Conservation (phyloP, 2,329 filamentous ascomycete species). For the Diplodia scrobiculata region DNA sequence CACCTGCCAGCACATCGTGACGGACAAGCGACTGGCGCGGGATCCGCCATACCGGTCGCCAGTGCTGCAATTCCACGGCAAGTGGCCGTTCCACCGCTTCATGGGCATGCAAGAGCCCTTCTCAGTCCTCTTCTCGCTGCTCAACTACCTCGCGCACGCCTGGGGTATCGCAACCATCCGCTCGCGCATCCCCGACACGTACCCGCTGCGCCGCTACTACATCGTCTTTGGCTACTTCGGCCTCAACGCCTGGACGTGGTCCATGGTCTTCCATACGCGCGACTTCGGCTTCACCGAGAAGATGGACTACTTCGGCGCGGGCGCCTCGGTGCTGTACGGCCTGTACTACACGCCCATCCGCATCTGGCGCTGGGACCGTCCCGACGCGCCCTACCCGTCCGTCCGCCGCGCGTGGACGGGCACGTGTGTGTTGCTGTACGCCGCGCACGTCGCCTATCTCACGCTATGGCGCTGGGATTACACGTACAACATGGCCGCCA, state of each 20-base stretch:
- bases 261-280: slow-evolving; percentile 87
- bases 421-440: slow-evolving; percentile 71
- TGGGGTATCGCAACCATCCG: slow-evolving; percentile 72
- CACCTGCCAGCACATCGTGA: slow-evolving; percentile 92
- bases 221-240: slow-evolving; percentile 77
- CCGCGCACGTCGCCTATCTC: slow-evolving; percentile 77
- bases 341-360: slow-evolving; percentile 82
- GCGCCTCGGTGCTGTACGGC: slow-evolving; percentile 85
- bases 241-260: slow-evolving; percentile 81
- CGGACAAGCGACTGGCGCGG: slow-evolving; percentile 66
- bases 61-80: slow-evolving; percentile 92
- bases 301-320: slow-evolving; percentile 93
- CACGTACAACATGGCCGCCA: slow-evolving; percentile 96
- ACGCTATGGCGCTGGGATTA: slow-evolving; percentile 91
- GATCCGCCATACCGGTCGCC: slow-evolving; percentile 65
- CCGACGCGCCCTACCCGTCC: slow-evolving; percentile 48
- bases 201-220: slow-evolving; percentile 80
- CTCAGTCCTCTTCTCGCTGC: slow-evolving; percentile 86
- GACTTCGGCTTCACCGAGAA: slow-evolving; percentile 88
- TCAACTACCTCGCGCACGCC: slow-evolving; percentile 86
- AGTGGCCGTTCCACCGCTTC: slow-evolving; percentile 94
- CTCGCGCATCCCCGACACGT: slow-evolving; percentile 68
- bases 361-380: slow-evolving; percentile 76
- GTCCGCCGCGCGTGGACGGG: slow-evolving; percentile 74
- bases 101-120: slow-evolving; percentile 94